Evolutionary conservation across 345 rosid genomes (phyloP).

Genomic region (Hirschfeldia incana): DNA sequence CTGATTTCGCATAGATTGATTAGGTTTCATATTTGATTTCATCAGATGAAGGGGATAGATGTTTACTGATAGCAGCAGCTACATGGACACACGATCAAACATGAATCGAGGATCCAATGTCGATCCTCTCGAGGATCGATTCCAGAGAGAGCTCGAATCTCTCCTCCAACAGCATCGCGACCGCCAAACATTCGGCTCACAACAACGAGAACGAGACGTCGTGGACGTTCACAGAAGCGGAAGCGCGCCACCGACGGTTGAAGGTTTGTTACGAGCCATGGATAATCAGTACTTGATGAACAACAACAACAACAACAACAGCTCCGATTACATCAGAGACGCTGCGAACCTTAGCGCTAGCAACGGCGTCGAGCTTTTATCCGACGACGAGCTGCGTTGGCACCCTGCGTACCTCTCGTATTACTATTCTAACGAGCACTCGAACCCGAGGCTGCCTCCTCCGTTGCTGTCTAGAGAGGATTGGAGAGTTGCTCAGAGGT

Average conservation of each 20-base stretch:
- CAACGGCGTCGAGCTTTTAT: slow-evolving; percentile 43
- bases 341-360: slow-evolving; percentile 23
- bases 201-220: slow-evolving; percentile 47
- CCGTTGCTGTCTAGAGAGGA: slow-evolving; percentile 86
- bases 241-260: slow-evolving; percentile 93
- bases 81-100: slow-evolving; percentile 58
- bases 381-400: slow-evolving; percentile 79
- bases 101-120: slow-evolving; percentile 48
- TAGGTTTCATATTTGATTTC: slow-evolving; percentile 20
- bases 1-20: slow-evolving; percentile 12
- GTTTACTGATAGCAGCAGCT: slow-evolving; percentile 46
- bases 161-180: slow-evolving; percentile 58
- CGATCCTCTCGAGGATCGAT: slow-evolving; percentile 53
- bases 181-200: slow-evolving; percentile 44
- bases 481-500: slow-evolving; percentile 85
- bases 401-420: slow-evolving; percentile 79
- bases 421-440: slow-evolving; percentile 74
- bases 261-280: slow-evolving; percentile 78
- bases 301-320: slow-evolving; percentile 36
- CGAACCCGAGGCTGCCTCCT: slow-evolving; percentile 86
- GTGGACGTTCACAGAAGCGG: slow-evolving; percentile 66
- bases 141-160: slow-evolving; percentile 67
- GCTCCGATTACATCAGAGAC: slow-evolving; percentile 42
- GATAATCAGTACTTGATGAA: slow-evolving; percentile 63
- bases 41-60: slow-evolving; percentile 39